Base-by-base conservation (phyloP, 129 eudicot species). In the Escallonia rubra region DNA sequence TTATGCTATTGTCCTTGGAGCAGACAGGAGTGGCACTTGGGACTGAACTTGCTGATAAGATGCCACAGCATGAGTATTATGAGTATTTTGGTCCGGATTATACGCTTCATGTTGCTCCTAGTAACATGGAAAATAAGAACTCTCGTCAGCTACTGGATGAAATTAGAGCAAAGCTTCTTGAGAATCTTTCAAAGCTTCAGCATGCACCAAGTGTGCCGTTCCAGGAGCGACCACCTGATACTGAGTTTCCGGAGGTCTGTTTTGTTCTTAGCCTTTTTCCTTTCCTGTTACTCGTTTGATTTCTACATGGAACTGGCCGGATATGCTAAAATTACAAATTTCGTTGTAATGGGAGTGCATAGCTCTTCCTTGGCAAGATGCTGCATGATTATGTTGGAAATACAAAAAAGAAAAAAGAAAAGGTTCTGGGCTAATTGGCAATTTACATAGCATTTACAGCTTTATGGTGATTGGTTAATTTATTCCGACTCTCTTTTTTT, bases 11-110 rank as follows among this genome's bases (percentile, higher is more conserved):
- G 9, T 34, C 9, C 6, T 62, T 58, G 66, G 44, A 73, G 76
- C 84, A 92, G 98, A 92, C 98, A 6, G 95, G 89, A 75, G 98
- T 92, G 14, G 98, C 98, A 10, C 95, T 92, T 72, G 98, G 96
- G 52, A 68, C 80, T 51, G 96, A 92, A 80, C 76, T 89, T 66
- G 98, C 88, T 45, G 96, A 92, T 76, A 92, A 92, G 78, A 82
- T 92, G 95, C 98, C 98, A 43, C 89, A 83, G 41, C 88, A 92
- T 4, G 98, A 92, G 77, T 92, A 92, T 70, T 83, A 73, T 64
- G 98, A 92, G 85, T 92, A 92, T 63, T 92, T 92, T 78, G 98
- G 96, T 50, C 98, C 98, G 69, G 98, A 92, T 57, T 88, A 92
- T 72, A 88, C 89, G 61, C 95, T 92, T 76, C 98, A 92, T 76